Base-by-base conservation (phyloP, 1,139 yeast genomes). In the Kodamaea sp. region DNA sequence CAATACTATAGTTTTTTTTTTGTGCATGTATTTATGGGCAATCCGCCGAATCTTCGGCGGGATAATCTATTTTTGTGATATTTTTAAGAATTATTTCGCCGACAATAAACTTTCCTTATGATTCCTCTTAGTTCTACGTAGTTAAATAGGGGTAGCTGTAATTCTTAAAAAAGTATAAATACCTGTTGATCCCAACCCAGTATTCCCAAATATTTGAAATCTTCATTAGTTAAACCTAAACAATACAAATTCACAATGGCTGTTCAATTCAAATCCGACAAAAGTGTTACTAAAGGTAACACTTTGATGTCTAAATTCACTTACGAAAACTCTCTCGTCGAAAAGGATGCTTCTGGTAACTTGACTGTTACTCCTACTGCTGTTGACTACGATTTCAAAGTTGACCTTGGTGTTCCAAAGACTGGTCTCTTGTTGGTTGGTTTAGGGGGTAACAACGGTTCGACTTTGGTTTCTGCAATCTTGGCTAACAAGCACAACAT, bases 381-480 rank as follows among this genome's bases (percentile, higher is more conserved):
- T 42, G 74, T 74, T 48, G 85, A 87, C 49, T 87, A 88, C 60
- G 84, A 88, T 58, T 90, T 90, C 75, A 86, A 87, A 65, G 82
- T 87, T 38, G 94, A 88, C 55, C 73, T 87, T 60, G 76, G 74
- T 48, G 81, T 84, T 40, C 96, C 96, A 52, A 88, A 84, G 67
- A 78, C 89, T 40, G 97, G 97, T 58, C 72, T 90, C 48, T 68
- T 90, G 79, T 75, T 90, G 50, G 97, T 90, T 39, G 97, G 97
- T 52, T 75, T 89, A 52, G 97, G 97, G 55, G 97, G 97, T 67
- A 90, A 90, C 74, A 90, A 90, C 60, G 97, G 97, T 65, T 77
- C 96, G 46, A 90, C 97, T 22, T 74, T 90, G 54, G 78, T 89
- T 44, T 89, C 94, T 38, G 84, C 96, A 12, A 75, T 84, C 39